A percentile compares a stretch with the other conserved stretches of the same genome.
Evolutionary conservation across 768 basidiomycete species (phyloP).

Genomic region (Termitomyces sp.): DNA sequence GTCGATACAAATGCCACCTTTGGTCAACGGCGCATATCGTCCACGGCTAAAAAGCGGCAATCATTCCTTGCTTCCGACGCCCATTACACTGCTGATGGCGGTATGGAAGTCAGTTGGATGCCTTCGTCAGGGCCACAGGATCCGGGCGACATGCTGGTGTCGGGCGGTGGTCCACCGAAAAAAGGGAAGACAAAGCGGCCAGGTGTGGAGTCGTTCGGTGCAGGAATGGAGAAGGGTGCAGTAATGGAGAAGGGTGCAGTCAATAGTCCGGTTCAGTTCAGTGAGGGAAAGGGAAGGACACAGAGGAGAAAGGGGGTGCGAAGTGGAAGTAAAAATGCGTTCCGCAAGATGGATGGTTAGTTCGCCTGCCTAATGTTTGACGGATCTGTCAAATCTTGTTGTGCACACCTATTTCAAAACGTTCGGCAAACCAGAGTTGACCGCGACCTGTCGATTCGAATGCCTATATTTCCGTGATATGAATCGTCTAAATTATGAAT

Average conservation of each 20-base stretch:
- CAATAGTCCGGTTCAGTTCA: constrained; percentile 43
- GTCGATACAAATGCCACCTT: constrained; percentile 58
- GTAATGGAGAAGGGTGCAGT: constrained; percentile 76
- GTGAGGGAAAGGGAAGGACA: constrained; percentile 75
- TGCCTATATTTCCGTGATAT: no score
- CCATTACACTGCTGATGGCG: constrained; percentile 47
- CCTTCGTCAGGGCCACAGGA: constrained; percentile 47
- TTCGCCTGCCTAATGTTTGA: not conserved
- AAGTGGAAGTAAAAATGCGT: constrained; percentile 89
- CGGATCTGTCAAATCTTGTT: not conserved
- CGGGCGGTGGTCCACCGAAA: constrained; percentile 22
- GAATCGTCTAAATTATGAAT: no score
- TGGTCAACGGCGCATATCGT: constrained; percentile 57
- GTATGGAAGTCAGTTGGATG: constrained; percentile 83
- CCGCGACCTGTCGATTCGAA: no score
- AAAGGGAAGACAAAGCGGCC: constrained; percentile 42
- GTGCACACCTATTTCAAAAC: not conserved
- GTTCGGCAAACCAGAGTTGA: no score
- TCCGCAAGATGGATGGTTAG: constrained; percentile 39
- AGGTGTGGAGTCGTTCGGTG: constrained; percentile 79
- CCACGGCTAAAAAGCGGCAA: constrained; percentile 16
- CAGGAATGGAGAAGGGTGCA: constrained; percentile 83
- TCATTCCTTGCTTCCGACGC: constrained; percentile 14
- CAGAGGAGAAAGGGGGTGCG: constrained; percentile 75
- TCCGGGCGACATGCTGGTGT: constrained; percentile 27